Percentiles rank a stretch among this genome's conserved stretches.
Conservation (phyloP, 495 filamentous ascomycete genomes). For the Evernia prunastri region DNA sequence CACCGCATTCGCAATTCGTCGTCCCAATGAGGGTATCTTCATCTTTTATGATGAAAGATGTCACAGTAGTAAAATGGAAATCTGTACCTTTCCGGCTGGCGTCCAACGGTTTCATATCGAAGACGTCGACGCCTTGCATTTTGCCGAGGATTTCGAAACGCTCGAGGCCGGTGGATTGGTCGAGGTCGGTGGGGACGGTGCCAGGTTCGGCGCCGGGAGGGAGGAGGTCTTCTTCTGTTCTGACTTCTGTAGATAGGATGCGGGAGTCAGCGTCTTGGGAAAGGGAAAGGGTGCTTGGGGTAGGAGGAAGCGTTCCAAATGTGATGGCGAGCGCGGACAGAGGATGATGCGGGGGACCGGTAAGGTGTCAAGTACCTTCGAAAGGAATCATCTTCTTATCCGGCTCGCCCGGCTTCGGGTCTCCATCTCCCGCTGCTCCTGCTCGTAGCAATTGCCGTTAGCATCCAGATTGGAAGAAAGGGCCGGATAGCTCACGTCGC, state of each 20-base stretch:
- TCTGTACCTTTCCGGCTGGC: constrained; percentile 69
- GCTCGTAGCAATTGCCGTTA: constrained; percentile 25
- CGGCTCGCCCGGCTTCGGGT: constrained; percentile 25
- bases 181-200: constrained; percentile 83
- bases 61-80: not conserved
- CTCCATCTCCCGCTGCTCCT: constrained; percentile 10
- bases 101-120: constrained; percentile 96
- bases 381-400: constrained; percentile 23
- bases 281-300: not conserved
- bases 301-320: not conserved
- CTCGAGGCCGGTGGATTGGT: constrained; percentile 94
- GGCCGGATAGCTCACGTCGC: constrained; percentile 41
- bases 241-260: constrained; percentile 61
- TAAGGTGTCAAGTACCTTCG: constrained; percentile 20
- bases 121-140: constrained; percentile 96
- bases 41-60: not conserved
- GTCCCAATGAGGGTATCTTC: not conserved
- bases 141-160: constrained; percentile 98
- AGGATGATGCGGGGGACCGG: not conserved
- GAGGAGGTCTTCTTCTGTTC: constrained; percentile 70
- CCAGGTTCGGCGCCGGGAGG: constrained; percentile 73
- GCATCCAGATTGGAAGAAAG: constrained; percentile 25
- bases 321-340: not conserved
- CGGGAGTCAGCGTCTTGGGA: not conserved
- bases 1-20: not conserved